phyloP scores from a whole-genome alignment of 257 asterid genomes.

The Capsicum rhomboideum region DNA sequence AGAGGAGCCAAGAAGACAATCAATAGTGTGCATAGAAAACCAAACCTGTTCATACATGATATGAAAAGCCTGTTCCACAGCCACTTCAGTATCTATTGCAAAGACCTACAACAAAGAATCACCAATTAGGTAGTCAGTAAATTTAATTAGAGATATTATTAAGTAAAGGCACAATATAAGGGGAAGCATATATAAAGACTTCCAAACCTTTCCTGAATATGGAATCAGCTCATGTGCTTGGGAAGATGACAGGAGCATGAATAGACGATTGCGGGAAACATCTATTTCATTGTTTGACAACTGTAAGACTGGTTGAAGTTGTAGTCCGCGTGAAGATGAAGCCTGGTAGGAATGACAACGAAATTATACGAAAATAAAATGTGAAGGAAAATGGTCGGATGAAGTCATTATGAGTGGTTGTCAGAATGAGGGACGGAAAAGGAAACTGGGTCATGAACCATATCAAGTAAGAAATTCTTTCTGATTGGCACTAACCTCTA shows the following conservation, averaged over 20 bases:
- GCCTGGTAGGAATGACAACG: conserved; percentile 27
- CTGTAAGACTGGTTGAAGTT: conserved; percentile 14
- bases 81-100: conserved; percentile 40
- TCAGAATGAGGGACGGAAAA: background rate
- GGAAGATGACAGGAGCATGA: conserved; percentile 37
- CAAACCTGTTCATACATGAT: conserved; percentile 47
- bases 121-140: background rate
- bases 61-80: conserved; percentile 53
- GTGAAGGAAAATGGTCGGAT: background rate
- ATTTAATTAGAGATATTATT: background rate
- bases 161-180: background rate
- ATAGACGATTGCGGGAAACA: conserved; percentile 37
- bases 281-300: conserved; percentile 26
- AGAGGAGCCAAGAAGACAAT: conserved; percentile 1
- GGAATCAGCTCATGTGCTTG: conserved; percentile 55
- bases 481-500: conserved; percentile 21
- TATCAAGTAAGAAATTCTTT: background rate
- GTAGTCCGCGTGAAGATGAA: conserved; percentile 24
- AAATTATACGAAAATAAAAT: background rate
- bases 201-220: conserved; percentile 63
- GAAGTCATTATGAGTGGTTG: background rate
- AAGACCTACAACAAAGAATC: conserved; percentile 28
- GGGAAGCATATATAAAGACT: conserved; percentile 2
- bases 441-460: background rate
- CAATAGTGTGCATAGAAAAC: background rate